A percentile compares a stretch with the other conserved stretches of the same genome.
Conservation (phyloP, 2,329 filamentous ascomycete genomes). For the Botrytis byssoidea region DNA sequence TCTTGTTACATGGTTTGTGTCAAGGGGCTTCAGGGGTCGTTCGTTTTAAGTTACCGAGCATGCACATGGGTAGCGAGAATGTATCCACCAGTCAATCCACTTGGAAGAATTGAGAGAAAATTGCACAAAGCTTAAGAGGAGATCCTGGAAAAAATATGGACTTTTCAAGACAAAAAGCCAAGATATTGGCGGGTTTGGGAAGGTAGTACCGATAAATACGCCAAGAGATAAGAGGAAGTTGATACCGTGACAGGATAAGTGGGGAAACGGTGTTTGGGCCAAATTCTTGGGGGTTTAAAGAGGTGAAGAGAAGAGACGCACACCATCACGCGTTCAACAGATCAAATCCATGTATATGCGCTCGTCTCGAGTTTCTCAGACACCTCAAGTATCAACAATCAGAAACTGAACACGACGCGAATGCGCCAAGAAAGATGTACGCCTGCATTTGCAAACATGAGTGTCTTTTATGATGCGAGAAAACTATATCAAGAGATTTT, state of each 20-base stretch:
- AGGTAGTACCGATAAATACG: not conserved
- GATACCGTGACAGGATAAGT: conserved; percentile 18
- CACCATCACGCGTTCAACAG: not conserved
- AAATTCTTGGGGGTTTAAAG: conserved; percentile 1
- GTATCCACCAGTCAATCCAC: not conserved
- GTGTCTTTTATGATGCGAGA: not conserved
- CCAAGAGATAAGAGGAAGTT: not conserved
- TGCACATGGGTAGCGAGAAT: conserved; percentile 7
- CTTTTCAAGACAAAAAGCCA: not conserved
- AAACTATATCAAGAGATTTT: conserved; percentile 42
- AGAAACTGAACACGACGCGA: not conserved
- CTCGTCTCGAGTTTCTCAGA: conserved; percentile 15
- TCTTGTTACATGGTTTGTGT: conserved; percentile 18
- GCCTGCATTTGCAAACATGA: not conserved
- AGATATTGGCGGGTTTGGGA: conserved; percentile 5
- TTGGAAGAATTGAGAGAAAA: not conserved
- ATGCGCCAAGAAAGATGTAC: conserved; percentile 5
- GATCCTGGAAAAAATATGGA: not conserved
- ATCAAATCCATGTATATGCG: not conserved
- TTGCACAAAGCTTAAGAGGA: not conserved
- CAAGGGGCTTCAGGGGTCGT: conserved; percentile 17
- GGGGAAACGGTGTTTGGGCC: conserved; percentile 9
- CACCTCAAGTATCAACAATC: conserved; percentile 11
- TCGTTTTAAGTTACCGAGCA: conserved; percentile 18
- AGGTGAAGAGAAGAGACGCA: not conserved